phyloP scores from a whole-genome alignment of 371 early-diverging fungal species.

The Smittium mucronatum region DNA sequence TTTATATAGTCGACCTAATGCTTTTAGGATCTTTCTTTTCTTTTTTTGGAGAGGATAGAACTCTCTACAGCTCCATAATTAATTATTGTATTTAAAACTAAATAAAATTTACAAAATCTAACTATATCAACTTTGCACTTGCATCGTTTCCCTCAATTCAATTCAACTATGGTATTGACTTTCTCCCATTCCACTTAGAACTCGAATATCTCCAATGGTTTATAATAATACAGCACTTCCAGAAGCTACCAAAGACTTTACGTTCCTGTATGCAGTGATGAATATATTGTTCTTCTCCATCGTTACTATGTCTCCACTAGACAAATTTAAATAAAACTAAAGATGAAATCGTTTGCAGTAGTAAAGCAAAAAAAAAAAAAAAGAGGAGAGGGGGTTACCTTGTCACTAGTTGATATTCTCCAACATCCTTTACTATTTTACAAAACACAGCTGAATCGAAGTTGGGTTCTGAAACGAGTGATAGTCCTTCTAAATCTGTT shows the following conservation, averaged over 20 bases:
- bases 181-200: no score
- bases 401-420: slow-evolving; percentile 41
- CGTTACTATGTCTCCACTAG: slow-evolving; percentile 2
- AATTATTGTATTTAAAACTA: no score
- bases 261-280: slow-evolving; percentile 38
- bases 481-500: slow-evolving; percentile 18
- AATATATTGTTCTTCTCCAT: slow-evolving; percentile 36
- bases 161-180: no score
- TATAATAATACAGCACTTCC: slow-evolving; percentile 35
- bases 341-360: neutral
- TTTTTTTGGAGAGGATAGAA: no score
- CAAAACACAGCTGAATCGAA: slow-evolving; percentile 62
- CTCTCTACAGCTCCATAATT: no score
- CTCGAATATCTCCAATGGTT: no score
- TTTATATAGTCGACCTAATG: no score
- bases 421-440: slow-evolving; percentile 41
- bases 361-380: neutral
- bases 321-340: neutral
- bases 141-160: no score
- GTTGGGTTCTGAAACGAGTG: slow-evolving; percentile 48
- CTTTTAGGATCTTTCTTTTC: no score
- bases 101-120: no score
- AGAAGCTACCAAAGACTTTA: slow-evolving; percentile 34
- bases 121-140: no score
- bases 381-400: slow-evolving; percentile 20